Conservation (phyloP, 345 rosid genomes). For the Syzygium aqueum region DNA sequence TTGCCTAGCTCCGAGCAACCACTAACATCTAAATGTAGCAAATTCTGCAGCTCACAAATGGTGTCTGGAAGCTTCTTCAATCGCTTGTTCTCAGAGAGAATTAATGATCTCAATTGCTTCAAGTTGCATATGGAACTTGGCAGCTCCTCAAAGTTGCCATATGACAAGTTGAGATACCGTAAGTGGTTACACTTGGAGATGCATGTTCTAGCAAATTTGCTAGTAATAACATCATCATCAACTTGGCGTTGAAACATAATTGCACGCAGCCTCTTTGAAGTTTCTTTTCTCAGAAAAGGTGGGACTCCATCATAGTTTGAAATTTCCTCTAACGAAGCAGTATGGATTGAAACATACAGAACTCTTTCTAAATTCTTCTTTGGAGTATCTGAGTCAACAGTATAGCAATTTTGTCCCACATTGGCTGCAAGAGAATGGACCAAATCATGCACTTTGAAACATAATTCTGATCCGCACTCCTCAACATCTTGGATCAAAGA, state of each 20-base stretch:
- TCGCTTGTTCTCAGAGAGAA: not conserved
- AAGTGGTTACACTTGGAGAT: too few relatives aligned
- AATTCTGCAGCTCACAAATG: not conserved
- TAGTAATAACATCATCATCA: not conserved
- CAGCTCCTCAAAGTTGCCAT: not conserved
- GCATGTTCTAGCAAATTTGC: not conserved
- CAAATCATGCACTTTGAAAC: not conserved
- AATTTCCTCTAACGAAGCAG: not conserved
- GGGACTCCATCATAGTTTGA: not conserved
- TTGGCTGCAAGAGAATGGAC: not conserved
- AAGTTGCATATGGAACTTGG: not conserved
- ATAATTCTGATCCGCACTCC: rapidly evolving
- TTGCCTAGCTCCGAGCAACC: not conserved
- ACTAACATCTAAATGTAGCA: not conserved
- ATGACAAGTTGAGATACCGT: not conserved
- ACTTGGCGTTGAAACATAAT: not conserved
- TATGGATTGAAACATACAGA: not conserved
- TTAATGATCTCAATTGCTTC: not conserved
- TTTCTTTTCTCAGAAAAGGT: not conserved
- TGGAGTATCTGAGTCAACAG: not conserved
- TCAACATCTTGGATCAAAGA: not conserved
- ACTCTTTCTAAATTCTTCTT: not conserved
- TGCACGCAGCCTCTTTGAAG: not conserved
- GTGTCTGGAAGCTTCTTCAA: not conserved
- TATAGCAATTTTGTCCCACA: not conserved